Evolutionary conservation across 2,329 filamentous ascomycete genomes (phyloP).

Genomic region (Pezicula rhizophila): DNA sequence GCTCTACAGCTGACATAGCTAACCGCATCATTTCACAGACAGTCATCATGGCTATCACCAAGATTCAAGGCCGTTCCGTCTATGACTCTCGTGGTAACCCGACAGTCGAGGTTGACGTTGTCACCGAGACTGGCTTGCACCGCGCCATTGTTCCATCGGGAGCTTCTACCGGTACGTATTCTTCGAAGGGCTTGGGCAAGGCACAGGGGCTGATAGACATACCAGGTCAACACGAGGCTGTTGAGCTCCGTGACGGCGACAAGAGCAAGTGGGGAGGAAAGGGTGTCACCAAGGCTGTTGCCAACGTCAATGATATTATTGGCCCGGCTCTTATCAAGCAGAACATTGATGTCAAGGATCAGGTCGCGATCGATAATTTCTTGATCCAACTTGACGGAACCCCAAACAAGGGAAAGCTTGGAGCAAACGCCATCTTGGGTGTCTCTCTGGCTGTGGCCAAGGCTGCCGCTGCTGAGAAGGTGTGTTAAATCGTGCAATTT

Average conservation of each 20-base stretch:
- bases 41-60: constrained; percentile 78
- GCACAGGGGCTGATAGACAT: constrained; percentile 14
- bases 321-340: constrained; percentile 77
- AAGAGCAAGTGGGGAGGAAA: constrained; percentile 82
- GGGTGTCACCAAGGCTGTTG: constrained; percentile 79
- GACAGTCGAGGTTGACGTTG: constrained; percentile 95
- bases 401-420: constrained; percentile 79
- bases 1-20: constrained; percentile 1
- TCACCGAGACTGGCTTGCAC: constrained; percentile 94
- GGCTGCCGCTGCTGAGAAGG: constrained; percentile 84
- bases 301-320: constrained; percentile 79
- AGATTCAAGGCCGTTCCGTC: constrained; percentile 88
- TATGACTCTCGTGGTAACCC: constrained; percentile 99
- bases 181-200: constrained; percentile 6
- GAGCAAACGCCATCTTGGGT: constrained; percentile 84
- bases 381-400: constrained; percentile 81
- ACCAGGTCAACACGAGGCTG: constrained; percentile 80
- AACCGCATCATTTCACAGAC: constrained; percentile 15
- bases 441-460: constrained; percentile 81
- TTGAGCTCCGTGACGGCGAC: constrained; percentile 86
- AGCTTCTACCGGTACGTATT: constrained; percentile 77
- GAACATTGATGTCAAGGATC: constrained; percentile 79
- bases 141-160: constrained; percentile 96
- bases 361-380: constrained; percentile 77
- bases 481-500: constrained; percentile 22